A percentile compares a stretch with the other conserved stretches of the same genome.
Evolutionary conservation across 192 early-diverging fungal species (phyloP).

Genomic region (Dissophora globulifera): DNA sequence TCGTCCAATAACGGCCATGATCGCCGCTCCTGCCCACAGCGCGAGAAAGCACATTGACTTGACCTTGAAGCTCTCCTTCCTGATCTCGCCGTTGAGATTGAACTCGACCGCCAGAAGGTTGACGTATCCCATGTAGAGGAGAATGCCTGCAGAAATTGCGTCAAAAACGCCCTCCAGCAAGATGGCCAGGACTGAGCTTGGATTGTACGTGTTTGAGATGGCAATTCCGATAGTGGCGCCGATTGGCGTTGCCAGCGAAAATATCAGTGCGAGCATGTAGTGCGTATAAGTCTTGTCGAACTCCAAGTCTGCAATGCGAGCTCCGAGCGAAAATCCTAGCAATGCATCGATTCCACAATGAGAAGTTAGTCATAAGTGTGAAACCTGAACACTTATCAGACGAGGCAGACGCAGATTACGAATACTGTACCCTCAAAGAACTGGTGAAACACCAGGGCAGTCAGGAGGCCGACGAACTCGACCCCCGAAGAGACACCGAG

Average conservation of each 20-base stretch:
- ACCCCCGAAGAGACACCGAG: constrained; percentile 67
- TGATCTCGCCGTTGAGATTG: constrained; percentile 58
- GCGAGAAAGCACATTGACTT: constrained; percentile 67
- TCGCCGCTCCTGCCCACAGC: constrained; percentile 75
- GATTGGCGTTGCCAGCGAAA: constrained; percentile 78
- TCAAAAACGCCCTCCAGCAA: constrained; percentile 79
- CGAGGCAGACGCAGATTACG: background rate
- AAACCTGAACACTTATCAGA: too few species aligned
- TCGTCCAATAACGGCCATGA: constrained; percentile 78
- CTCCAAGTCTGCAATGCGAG: constrained; percentile 67
- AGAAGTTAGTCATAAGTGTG: too few species aligned
- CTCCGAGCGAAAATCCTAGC: constrained; percentile 75
- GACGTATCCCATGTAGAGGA: constrained; percentile 81
- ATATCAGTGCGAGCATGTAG: constrained; percentile 66
- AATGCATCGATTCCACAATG: too few species aligned
- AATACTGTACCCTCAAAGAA: constrained; percentile 44
- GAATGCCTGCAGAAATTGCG: constrained; percentile 79
- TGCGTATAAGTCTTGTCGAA: constrained; percentile 56
- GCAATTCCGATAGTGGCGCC: constrained; percentile 81
- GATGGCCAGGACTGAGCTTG: constrained; percentile 60
- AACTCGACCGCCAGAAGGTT: constrained; percentile 81
- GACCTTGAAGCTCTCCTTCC: constrained; percentile 21
- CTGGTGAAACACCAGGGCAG: constrained; percentile 83
- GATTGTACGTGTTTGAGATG: constrained; percentile 67
- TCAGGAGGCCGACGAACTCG: constrained; percentile 68